phyloP scores from a whole-genome alignment of 352 stramenopile genomes.

The Globisporangium nagaii region DNA sequence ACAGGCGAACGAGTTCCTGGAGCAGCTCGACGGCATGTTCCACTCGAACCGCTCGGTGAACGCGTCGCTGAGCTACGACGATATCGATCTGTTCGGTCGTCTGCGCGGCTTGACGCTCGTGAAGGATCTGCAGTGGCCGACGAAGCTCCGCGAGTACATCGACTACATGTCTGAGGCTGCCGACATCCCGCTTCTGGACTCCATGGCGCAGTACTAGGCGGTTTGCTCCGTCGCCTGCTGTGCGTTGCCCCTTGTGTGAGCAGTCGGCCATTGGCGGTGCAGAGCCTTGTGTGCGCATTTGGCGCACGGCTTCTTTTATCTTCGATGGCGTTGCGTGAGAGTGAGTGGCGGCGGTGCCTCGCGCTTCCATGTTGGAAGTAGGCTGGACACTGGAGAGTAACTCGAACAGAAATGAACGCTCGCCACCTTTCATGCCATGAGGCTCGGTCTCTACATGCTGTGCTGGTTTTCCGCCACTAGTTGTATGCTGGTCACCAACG shows the following conservation, averaged over 20 bases:
- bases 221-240: background rate
- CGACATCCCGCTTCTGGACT: conserved; percentile 35
- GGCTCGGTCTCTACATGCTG: no score
- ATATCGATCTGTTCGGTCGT: conserved; percentile 44
- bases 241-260: no score
- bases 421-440: no score
- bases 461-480: no score
- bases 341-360: no score
- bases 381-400: no score
- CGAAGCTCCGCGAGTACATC: conserved; percentile 38
- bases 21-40: conserved; percentile 28
- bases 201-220: conserved; percentile 24
- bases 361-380: no score
- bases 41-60: conserved; percentile 43
- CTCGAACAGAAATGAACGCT: no score
- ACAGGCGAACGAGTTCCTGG: conserved; percentile 28
- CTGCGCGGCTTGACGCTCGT: conserved; percentile 45
- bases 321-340: no score
- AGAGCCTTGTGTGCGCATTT: background rate
- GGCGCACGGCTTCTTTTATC: no score
- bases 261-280: background rate
- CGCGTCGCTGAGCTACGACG: conserved; percentile 39
- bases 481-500: no score
- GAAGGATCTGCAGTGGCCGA: conserved; percentile 37
- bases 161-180: conserved; percentile 28